Percentiles rank a stretch among this genome's conserved stretches.
phyloP scores from a whole-genome alignment of 2,329 filamentous ascomycete genomes.

The Byssothecium circinans region DNA sequence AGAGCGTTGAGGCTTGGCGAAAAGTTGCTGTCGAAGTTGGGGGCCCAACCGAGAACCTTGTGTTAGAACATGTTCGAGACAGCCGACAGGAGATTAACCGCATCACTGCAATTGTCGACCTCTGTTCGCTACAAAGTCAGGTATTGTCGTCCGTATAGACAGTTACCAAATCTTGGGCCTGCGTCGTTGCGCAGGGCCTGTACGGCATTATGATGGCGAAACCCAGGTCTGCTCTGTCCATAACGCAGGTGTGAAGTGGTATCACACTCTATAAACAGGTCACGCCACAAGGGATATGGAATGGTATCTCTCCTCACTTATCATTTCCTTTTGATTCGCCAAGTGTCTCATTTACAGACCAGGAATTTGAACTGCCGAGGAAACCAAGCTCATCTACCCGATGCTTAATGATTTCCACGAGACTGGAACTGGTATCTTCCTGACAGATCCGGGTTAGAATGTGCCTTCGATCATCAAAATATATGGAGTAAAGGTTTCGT shows the following conservation, averaged over 20 bases:
- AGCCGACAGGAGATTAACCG: conserved; percentile 26
- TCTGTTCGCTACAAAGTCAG: conserved; percentile 33
- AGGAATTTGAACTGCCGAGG: conserved; percentile 8
- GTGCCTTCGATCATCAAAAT: conserved; percentile 25
- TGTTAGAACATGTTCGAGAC: conserved; percentile 22
- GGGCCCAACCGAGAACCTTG: conserved; percentile 17
- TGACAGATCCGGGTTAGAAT: conserved; percentile 22
- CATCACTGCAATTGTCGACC: conserved; percentile 29
- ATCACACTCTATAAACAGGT: background rate
- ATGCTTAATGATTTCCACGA: conserved; percentile 13
- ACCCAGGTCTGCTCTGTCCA: background rate
- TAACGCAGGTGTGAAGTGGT: background rate
- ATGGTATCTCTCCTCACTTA: background rate
- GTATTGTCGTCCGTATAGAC: conserved; percentile 18
- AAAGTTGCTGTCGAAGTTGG: conserved; percentile 26
- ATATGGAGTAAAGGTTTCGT: conserved; percentile 18
- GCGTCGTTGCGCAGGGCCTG: background rate
- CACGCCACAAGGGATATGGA: background rate
- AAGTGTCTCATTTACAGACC: background rate
- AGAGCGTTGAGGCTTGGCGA: conserved; percentile 30
- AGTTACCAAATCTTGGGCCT: background rate
- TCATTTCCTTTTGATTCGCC: background rate
- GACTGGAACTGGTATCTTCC: conserved; percentile 13
- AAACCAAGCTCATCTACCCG: conserved; percentile 4
- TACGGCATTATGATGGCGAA: background rate